phyloP scores from a whole-genome alignment of 768 basidiomycete genomes.

The Cyathus striatus region DNA sequence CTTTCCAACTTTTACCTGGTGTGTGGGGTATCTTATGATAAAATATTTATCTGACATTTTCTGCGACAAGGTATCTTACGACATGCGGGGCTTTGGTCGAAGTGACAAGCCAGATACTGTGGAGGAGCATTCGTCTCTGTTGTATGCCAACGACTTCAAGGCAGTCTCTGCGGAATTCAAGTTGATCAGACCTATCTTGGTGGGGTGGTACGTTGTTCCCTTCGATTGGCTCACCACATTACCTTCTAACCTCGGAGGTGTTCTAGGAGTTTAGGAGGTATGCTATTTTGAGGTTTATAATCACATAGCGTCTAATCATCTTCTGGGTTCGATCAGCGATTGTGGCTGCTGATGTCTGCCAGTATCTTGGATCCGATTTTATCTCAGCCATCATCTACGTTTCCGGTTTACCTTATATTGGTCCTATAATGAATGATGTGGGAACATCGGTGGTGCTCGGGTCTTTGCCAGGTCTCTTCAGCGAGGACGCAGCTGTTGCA shows the following conservation, averaged over 20 bases:
- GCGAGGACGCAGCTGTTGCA: conserved; percentile 13
- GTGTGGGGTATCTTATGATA: conserved; percentile 3
- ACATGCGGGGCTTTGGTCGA: conserved; percentile 27
- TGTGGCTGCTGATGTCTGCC: conserved; percentile 20
- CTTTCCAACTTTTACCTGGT: conserved; percentile 20
- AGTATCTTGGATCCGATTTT: conserved; percentile 16
- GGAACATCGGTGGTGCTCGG: conserved; percentile 13
- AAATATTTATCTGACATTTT: not conserved
- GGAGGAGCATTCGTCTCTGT: conserved; percentile 18
- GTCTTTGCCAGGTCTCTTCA: conserved; percentile 15
- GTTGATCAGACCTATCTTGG: conserved; percentile 19
- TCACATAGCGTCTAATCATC: not conserved
- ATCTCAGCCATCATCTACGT: conserved; percentile 23
- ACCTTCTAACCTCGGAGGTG: conserved; percentile 14
- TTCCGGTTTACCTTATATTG: conserved; percentile 19
- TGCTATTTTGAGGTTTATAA: conserved; percentile 1
- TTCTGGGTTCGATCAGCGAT: conserved; percentile 11
- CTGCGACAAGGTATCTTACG: conserved; percentile 24
- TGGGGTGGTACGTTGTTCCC: conserved; percentile 23
- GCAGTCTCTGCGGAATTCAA: conserved; percentile 20
- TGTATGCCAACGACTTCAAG: conserved; percentile 26
- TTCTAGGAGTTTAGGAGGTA: conserved; percentile 25
- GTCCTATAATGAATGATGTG: conserved; percentile 13
- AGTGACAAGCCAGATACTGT: conserved; percentile 23
- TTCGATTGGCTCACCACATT: too few species aligned